phyloP scores from a whole-genome alignment of 2,329 filamentous ascomycete genomes.

The Ceratocystiopsis minuta region DNA sequence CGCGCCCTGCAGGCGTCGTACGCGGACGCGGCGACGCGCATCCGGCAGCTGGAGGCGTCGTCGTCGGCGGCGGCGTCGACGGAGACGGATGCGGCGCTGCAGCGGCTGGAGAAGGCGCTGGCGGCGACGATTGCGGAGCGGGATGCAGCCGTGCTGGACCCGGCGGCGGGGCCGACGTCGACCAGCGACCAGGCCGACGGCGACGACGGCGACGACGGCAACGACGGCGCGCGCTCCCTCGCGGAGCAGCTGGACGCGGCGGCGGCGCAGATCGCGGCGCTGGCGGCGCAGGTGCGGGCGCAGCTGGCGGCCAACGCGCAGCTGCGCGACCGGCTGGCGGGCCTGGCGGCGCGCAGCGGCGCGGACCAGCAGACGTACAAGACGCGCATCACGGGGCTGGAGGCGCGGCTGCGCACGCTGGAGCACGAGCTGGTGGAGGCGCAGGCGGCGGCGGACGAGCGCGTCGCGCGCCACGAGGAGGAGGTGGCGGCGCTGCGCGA shows the following conservation, averaged over 20 bases:
- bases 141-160: conserved; percentile 50
- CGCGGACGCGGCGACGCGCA: conserved; percentile 43
- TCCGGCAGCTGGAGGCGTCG: conserved; percentile 43
- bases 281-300: conserved; percentile 60
- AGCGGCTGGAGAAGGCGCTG: conserved; percentile 49
- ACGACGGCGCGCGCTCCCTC: conserved; percentile 41
- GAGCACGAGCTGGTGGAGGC: conserved; percentile 73
- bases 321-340: conserved; percentile 57
- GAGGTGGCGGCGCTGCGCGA: conserved; percentile 62
- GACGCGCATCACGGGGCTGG: conserved; percentile 65
- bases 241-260: conserved; percentile 55
- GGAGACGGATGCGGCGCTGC: conserved; percentile 43
- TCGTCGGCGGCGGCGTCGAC: conserved; percentile 12
- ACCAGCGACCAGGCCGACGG: conserved; percentile 31
- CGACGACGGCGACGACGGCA: conserved; percentile 17
- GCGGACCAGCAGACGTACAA: conserved; percentile 65
- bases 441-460: conserved; percentile 74
- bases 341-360: conserved; percentile 71
- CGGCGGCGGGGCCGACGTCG: conserved; percentile 41
- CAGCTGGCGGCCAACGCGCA: conserved; percentile 65
- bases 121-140: conserved; percentile 52
- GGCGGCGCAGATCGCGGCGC: conserved; percentile 53
- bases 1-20: conserved; percentile 58
- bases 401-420: conserved; percentile 59
- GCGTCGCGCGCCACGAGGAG: conserved; percentile 67